Evolutionary conservation across 768 basidiomycete species (phyloP).

Genomic region (Kwoniella bestiolae): DNA sequence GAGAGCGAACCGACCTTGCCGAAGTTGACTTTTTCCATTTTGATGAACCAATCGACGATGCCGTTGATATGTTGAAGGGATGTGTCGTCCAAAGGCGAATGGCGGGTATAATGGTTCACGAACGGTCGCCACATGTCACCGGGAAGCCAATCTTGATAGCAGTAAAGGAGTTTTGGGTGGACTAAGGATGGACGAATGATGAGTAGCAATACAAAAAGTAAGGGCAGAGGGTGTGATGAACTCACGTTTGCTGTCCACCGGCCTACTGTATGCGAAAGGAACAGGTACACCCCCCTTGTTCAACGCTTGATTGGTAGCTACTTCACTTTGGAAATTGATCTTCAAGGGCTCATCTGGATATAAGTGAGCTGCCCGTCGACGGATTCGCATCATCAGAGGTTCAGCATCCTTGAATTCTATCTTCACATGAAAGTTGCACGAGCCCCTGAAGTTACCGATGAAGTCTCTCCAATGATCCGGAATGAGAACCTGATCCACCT

Average conservation of each 20-base stretch:
- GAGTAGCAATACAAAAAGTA: no score
- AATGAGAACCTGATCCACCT: not conserved
- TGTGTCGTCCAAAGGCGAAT: not conserved
- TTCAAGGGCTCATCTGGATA: not conserved
- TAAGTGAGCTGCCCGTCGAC: not conserved
- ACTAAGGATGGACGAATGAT: not conserved
- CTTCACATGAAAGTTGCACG: constrained; percentile 12
- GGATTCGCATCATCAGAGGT: constrained; percentile 7
- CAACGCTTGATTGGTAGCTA: not conserved
- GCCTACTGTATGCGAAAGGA: not conserved
- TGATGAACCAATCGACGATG: not conserved
- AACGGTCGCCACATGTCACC: not conserved
- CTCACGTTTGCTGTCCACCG: constrained; percentile 1
- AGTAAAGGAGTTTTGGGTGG: not conserved
- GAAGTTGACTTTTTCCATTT: not conserved
- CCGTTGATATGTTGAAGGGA: not conserved
- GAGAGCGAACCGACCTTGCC: not conserved
- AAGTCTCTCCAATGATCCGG: not conserved
- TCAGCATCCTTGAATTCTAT: constrained; percentile 8
- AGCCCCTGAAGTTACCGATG: not conserved
- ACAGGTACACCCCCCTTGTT: not conserved
- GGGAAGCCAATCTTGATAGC: constrained; percentile 4
- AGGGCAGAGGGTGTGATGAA: no score
- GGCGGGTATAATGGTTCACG: not conserved
- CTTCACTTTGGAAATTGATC: constrained; percentile 8